Base-by-base conservation (phyloP, 257 asterid species). In the Rauvolfia tetraphylla region DNA sequence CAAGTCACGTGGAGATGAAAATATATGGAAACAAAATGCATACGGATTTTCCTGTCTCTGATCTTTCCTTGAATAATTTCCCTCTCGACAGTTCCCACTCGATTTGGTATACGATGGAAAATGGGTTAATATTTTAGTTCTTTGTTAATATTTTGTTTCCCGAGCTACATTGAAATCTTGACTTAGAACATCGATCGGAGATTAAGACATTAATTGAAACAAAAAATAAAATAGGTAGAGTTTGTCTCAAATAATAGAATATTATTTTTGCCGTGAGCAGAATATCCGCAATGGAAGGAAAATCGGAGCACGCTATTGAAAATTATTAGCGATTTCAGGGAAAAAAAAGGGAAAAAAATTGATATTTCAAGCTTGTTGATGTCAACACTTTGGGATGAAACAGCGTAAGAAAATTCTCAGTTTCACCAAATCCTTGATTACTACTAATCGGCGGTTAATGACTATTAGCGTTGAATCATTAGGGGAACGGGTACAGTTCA, bases 1-100 rank as follows among this genome's bases (percentile, higher is more conserved):
- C 56, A 36, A 67, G 33, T 36, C 77, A 69, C n/a, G 38, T 78
- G 78, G 63, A n/a, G 9, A 75, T 44, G 72, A 42, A 44, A 20
- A 11, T 38, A 31, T n/a, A 62, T 5, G 63, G 44, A 7, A 12
- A 14, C 49, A 44, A 75, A 10, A 4, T n/a, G n/a, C n/a, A n/a
- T n/a, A n/a, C 0, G 41, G 17, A 42, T 23, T 51, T 18, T 51
- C 23, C 57, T 17, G n/a, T 11, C 2, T 51, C 57, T 11, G n/a
- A n/a, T 51, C 1, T 51, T 51, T 18, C 10, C 0, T 51, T 15
- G 2, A 51, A 41, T 41, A n/a, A n/a, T 41, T 41, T 41, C 44
- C 44, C 44, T 41, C 44, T 41, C 8, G 44, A 41, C 44, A 41
- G 44, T 41, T 41, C 8, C 4, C 5, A 41, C 8, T 41, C 8